Percentiles rank a stretch among this genome's conserved stretches.
Evolutionary conservation across 2,329 filamentous ascomycete genomes (phyloP).

Genomic region (Fonsecaea nubica): DNA sequence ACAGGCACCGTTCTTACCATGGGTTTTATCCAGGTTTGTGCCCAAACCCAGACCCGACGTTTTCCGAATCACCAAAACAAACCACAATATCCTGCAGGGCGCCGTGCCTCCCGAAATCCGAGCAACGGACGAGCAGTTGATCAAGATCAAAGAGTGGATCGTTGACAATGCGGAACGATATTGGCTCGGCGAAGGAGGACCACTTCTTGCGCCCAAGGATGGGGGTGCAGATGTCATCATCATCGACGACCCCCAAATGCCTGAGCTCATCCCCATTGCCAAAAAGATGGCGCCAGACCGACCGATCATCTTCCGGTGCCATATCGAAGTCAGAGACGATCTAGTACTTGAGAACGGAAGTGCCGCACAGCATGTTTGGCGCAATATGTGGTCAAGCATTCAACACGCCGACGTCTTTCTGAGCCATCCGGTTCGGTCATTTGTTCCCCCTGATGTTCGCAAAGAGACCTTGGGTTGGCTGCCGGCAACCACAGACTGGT

Average conservation of each 20-base stretch:
- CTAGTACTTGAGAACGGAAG: constrained; percentile 67
- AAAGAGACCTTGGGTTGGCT: constrained; percentile 73
- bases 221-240: constrained; percentile 79
- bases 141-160: constrained; percentile 73
- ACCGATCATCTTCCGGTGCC: constrained; percentile 79
- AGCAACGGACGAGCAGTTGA: constrained; percentile 68
- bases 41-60: constrained; percentile 80
- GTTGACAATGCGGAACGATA: constrained; percentile 74
- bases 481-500: constrained; percentile 82
- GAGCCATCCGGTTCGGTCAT: constrained; percentile 77
- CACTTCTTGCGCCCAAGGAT: constrained; percentile 67
- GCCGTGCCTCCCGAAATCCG: constrained; percentile 70
- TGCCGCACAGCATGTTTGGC: constrained; percentile 76
- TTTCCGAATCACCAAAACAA: constrained; percentile 83
- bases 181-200: constrained; percentile 73
- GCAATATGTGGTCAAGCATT: constrained; percentile 75
- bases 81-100: constrained; percentile 87
- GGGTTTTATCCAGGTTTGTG: constrained; percentile 60
- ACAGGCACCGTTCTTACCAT: constrained; percentile 3
- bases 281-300: constrained; percentile 73
- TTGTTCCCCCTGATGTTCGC: constrained; percentile 74
- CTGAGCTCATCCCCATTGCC: constrained; percentile 75
- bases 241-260: constrained; percentile 86
- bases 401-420: constrained; percentile 77
- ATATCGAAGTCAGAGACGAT: constrained; percentile 82